Base-by-base conservation (phyloP, 2,329 filamentous ascomycete genomes). In the Aaosphaeria arxii region DNA sequence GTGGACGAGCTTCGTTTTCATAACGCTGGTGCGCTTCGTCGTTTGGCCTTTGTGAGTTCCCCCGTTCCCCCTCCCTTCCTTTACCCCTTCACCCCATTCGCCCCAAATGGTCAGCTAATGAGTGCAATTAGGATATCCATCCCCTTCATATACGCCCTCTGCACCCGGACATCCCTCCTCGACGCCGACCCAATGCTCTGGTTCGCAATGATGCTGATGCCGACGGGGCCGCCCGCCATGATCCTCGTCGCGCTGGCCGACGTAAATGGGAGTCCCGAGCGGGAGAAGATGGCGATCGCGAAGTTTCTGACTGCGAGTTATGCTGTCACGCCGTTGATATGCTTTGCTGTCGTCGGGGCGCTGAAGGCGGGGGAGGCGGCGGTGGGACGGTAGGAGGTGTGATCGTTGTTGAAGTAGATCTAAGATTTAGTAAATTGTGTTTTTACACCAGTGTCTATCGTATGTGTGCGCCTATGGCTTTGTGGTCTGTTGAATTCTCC, bases 161-260 rank as follows among this genome's bases (percentile, higher is more conserved):
- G 80, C 0, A 75, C 72, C 2, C 75, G 73, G 46, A 85, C 83
- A 0, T 53, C 57, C 0, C 36, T 81, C 3, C 59, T 88, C 2
- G 72, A 74, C 4, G 56, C 71, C 3, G 85, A 88, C 58, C 83
- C 83, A 0, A 80, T 87, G 54, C 66, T 88, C 31, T 87, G 83
- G 83, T 87, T 87, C 57, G 74, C 70, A 3, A 76, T 83, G 76
- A 83, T 83, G 80, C 58, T 83, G 30, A 82, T 82, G 76, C 78
- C 80, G 0, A 73, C 74, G 1, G 79, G 80, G 0, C 80, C 79
- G 17, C 77, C 78, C 1, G 78, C 79, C 0, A 72, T 82, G 74
- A 77, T 79, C 30, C 67, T 79, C 42, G 75, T 75, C 5, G 76
- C 76, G 1, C 61, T 82, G 28, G 76, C 78, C 4, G 78, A 81